Evolutionary conservation across 1,284 basidiomycete species (phyloP).

Genomic region (Ganoderma lucidum): DNA sequence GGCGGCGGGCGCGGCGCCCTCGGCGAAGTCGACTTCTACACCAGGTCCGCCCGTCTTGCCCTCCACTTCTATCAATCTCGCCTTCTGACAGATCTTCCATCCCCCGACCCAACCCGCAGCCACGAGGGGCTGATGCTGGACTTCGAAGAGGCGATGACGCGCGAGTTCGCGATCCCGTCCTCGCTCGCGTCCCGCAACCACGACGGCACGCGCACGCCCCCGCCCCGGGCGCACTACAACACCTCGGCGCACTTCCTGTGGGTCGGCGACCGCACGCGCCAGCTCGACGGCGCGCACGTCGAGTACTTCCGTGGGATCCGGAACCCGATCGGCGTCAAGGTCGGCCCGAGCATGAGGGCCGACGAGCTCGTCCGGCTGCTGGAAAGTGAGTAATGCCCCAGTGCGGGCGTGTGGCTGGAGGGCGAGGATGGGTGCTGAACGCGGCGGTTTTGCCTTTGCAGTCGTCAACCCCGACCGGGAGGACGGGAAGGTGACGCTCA

Average conservation of each 20-base stretch:
- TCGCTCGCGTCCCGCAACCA: conserved; percentile 41
- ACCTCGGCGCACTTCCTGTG: conserved; percentile 95
- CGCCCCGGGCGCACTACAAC: conserved; percentile 70
- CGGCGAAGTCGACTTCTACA: conserved; percentile 95
- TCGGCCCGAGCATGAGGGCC: conserved; percentile 87
- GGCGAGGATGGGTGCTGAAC: neutral
- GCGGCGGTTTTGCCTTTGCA: conserved; percentile 37
- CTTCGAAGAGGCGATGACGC: conserved; percentile 93
- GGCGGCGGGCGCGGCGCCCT: conserved; percentile 79
- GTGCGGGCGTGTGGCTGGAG: neutral
- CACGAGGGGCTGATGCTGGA: conserved; percentile 95
- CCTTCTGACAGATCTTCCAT: neutral
- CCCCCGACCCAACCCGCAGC: conserved; percentile 47
- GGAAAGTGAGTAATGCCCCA: conserved; percentile 62
- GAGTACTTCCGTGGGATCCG: conserved; percentile 96
- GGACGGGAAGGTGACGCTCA: conserved; percentile 87
- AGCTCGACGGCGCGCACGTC: conserved; percentile 92
- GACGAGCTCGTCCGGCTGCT: conserved; percentile 86
- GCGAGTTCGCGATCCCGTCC: conserved; percentile 57
- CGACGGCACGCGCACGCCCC: conserved; percentile 28
- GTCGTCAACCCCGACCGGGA: conserved; percentile 91
- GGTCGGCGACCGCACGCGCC: conserved; percentile 97
- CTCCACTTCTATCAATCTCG: no score
- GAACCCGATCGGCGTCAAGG: conserved; percentile 97
- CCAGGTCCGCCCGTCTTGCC: conserved; percentile 64